Evolutionary conservation across 352 stramenopile species (phyloP).

Genomic region (Phytopythium mirpurense): DNA sequence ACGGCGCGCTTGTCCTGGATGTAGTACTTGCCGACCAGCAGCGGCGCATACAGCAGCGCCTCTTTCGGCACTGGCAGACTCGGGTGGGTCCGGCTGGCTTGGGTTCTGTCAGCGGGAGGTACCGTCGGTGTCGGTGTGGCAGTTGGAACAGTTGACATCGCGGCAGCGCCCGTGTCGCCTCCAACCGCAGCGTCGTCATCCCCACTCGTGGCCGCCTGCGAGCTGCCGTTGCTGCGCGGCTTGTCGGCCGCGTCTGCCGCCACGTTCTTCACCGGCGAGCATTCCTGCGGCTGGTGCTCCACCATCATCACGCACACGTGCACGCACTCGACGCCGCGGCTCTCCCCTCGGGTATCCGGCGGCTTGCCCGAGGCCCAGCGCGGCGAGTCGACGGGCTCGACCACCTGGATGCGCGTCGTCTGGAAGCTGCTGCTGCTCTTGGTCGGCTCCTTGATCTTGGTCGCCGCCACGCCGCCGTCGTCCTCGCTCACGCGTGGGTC

Average conservation of each 20-base stretch:
- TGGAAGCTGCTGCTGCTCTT: conserved; percentile 28
- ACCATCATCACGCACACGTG: conserved; percentile 69
- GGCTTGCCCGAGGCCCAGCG: conserved; percentile 37
- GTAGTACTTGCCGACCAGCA: conserved; percentile 80
- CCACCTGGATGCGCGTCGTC: conserved; percentile 43
- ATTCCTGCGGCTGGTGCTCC: conserved; percentile 35
- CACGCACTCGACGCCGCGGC: conserved; percentile 24
- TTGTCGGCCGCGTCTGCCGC: conserved; percentile 10
- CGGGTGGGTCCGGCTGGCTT: conserved; percentile 7
- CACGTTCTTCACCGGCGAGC: conserved; percentile 12
- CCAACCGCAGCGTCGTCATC: not conserved
- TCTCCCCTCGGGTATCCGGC: conserved; percentile 20
- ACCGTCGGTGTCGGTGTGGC: not conserved
- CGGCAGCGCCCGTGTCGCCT: not conserved
- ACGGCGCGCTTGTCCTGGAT: conserved; percentile 77
- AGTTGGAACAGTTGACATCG: not conserved
- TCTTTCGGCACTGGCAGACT: conserved; percentile 39
- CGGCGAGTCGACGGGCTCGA: conserved; percentile 38
- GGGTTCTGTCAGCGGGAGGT: not conserved
- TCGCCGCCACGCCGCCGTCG: conserved; percentile 25
- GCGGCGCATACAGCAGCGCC: conserved; percentile 60
- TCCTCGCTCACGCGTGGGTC: conserved; percentile 30
- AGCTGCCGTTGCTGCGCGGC: conserved; percentile 9
- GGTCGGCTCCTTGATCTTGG: conserved; percentile 16
- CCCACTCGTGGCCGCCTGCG: conserved; percentile 1